Conservation (phyloP, 331 rosid genomes). For the Pyrus hybrid region DNA sequence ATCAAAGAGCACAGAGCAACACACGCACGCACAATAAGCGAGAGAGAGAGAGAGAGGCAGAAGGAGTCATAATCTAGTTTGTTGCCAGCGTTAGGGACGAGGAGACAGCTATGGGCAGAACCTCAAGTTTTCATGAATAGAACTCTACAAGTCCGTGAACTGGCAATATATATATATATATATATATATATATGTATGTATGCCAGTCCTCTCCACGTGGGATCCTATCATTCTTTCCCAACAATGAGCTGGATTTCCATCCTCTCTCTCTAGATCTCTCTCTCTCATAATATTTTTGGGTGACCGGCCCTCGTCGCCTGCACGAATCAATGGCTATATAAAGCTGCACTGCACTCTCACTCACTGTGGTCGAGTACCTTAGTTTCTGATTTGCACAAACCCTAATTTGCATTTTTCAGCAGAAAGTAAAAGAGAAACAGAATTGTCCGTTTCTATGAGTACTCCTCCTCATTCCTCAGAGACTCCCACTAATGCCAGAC, state of each 20-base stretch:
- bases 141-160: constrained; percentile 38
- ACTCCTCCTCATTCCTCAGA: no score
- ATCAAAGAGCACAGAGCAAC: neutral
- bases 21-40: neutral
- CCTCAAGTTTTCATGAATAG: constrained; percentile 8
- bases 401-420: neutral
- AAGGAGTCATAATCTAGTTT: constrained; percentile 29
- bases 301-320: constrained; percentile 2
- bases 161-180: constrained; percentile 28
- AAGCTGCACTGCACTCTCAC: constrained; percentile 1
- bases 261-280: neutral
- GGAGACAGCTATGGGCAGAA: constrained; percentile 46
- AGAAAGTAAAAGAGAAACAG: neutral
- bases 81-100: constrained; percentile 69
- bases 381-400: neutral
- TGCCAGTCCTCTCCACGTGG: constrained; percentile 47
- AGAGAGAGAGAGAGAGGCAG: constrained; percentile 3
- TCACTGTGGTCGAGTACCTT: neutral
- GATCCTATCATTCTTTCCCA: constrained; percentile 27
- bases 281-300: neutral
- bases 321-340: constrained; percentile 13
- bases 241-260: constrained; percentile 63
- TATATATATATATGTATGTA: no score
- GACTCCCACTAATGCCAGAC: neutral
- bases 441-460: no score